phyloP scores from a whole-genome alignment of 768 basidiomycete species.

The Mycena olivaceomarginata region DNA sequence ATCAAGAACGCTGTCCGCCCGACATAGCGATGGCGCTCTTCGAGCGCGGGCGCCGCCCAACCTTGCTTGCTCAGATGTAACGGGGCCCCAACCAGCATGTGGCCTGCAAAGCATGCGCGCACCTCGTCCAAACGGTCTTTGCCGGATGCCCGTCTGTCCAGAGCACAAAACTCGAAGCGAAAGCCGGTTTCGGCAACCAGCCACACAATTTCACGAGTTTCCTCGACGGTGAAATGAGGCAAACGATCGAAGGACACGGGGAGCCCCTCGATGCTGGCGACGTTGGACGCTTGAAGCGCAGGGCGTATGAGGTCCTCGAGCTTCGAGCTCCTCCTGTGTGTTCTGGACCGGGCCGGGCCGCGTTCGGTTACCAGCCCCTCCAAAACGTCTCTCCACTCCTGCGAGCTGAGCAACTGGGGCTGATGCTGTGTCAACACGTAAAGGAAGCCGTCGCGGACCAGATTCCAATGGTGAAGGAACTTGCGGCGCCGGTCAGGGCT shows the following conservation, averaged over 20 bases:
- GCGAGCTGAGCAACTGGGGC: neutral
- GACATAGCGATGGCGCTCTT: conserved; percentile 2
- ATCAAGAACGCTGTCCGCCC: neutral
- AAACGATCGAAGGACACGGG: neutral
- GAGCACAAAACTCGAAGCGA: conserved; percentile 8
- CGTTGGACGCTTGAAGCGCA: neutral
- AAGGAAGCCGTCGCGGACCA: neutral
- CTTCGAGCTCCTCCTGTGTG: neutral
- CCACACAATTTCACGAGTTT: conserved; percentile 5
- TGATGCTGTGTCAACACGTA: neutral
- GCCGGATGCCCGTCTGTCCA: conserved; percentile 13
- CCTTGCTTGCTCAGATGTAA: conserved; percentile 11
- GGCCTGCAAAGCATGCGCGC: neutral
- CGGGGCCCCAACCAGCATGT: conserved; percentile 8
- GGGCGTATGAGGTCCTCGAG: neutral
- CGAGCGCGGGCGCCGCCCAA: no score
- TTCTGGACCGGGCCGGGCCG: neutral
- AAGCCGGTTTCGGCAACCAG: conserved; percentile 7
- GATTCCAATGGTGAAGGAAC: conserved; percentile 2
- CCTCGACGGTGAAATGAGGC: neutral
- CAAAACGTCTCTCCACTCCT: neutral
- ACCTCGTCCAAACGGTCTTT: neutral
- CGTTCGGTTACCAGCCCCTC: neutral
- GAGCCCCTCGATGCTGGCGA: neutral
- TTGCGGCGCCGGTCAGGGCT: neutral